Percentiles rank a stretch among this genome's conserved stretches.
phyloP scores from a whole-genome alignment of 768 basidiomycete genomes.

The Mycena rebaudengoi region DNA sequence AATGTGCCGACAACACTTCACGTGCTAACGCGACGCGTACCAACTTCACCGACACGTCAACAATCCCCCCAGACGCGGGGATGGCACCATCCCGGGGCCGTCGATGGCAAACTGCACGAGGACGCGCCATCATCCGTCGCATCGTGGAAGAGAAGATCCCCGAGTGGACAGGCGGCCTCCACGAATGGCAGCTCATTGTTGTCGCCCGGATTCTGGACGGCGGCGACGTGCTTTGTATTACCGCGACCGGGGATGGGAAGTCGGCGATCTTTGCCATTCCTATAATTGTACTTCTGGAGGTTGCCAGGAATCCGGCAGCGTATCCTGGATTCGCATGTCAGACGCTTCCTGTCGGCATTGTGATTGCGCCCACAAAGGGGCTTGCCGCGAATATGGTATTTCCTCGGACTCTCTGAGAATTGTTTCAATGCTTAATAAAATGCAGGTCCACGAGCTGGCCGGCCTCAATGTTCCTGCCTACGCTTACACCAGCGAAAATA shows the following conservation, averaged over 20 bases:
- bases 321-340: background rate
- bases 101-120: background rate
- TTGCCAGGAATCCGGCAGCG: background rate
- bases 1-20: too few species aligned
- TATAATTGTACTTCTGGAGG: background rate
- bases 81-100: slow-evolving; percentile 1
- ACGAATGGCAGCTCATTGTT: too few species aligned
- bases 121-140: background rate
- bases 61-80: too few species aligned
- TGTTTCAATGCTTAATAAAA: background rate
- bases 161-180: too few species aligned
- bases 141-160: background rate
- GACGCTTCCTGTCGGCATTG: background rate
- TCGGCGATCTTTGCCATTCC: too few species aligned
- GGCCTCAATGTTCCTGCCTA: background rate
- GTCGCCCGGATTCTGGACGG: too few species aligned
- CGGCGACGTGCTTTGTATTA: too few species aligned
- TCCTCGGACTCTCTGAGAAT: background rate
- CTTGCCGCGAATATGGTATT: slow-evolving; percentile 8
- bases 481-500: slow-evolving; percentile 1
- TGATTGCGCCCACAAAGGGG: slow-evolving; percentile 17
- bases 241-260: too few species aligned
- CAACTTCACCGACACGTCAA: too few species aligned
- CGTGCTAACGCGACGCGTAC: too few species aligned
- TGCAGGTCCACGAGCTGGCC: background rate